phyloP scores from a whole-genome alignment of 2,329 filamentous ascomycete species.

The Exophiala sp. region DNA sequence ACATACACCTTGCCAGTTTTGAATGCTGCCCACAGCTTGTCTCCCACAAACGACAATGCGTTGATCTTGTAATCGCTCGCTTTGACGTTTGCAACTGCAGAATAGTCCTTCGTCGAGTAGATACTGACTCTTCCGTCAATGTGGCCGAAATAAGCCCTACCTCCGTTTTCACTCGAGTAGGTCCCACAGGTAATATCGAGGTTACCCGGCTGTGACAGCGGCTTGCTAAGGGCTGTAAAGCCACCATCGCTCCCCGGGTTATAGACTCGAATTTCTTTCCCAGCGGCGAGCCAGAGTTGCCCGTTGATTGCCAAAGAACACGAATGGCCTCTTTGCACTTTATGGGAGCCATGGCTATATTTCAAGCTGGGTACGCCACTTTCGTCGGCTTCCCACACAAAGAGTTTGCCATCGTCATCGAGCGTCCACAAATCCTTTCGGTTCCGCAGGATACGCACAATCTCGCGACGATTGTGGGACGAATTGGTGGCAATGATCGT shows the following conservation, averaged over 20 bases:
- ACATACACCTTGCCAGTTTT: conserved; percentile 91
- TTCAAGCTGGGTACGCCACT: conserved; percentile 68
- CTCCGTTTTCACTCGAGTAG: conserved; percentile 65
- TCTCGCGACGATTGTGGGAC: conserved; percentile 70
- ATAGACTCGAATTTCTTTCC: conserved; percentile 82
- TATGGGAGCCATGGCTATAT: conserved; percentile 68
- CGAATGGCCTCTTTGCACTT: conserved; percentile 72
- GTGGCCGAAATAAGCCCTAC: conserved; percentile 83
- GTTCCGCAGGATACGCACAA: conserved; percentile 79
- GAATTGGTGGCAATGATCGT: conserved; percentile 62
- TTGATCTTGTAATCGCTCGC: conserved; percentile 96
- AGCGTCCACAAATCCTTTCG: conserved; percentile 89
- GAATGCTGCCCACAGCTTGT: conserved; percentile 85
- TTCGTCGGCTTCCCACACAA: conserved; percentile 77
- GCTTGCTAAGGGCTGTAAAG: conserved; percentile 50
- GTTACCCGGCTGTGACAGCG: conserved; percentile 64
- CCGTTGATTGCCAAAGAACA: conserved; percentile 84
- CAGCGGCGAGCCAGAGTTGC: conserved; percentile 79
- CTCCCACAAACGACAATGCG: conserved; percentile 71
- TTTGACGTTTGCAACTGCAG: conserved; percentile 72
- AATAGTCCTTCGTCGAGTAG: conserved; percentile 72
- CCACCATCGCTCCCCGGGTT: conserved; percentile 64
- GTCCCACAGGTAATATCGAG: conserved; percentile 86
- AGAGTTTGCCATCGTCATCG: conserved; percentile 79
- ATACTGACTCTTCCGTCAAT: conserved; percentile 89